Evolutionary conservation across 2,329 filamentous ascomycete species (phyloP).

Genomic region (Ophiocordyceps unilateralis): DNA sequence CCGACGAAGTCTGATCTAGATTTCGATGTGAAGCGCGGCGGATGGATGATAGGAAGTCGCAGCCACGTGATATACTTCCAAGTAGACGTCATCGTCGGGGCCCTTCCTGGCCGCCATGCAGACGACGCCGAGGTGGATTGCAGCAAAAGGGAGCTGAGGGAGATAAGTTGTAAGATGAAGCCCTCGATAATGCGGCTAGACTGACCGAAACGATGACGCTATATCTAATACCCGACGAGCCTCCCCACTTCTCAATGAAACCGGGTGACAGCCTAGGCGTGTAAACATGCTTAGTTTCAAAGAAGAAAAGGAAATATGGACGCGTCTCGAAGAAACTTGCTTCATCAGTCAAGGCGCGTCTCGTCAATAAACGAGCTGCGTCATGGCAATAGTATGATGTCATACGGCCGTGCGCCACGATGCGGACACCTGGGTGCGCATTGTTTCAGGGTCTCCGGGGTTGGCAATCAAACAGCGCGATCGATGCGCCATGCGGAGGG

Average conservation of each 20-base stretch:
- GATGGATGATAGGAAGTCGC: no score
- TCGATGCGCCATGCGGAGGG: neutral
- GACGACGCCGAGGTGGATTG: neutral
- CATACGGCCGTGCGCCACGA: neutral
- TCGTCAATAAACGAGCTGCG: no score
- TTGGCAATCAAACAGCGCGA: neutral
- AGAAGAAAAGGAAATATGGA: no score
- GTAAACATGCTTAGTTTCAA: no score
- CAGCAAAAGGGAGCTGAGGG: neutral
- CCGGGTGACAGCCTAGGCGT: no score
- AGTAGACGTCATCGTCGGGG: neutral
- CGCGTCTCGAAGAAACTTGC: no score
- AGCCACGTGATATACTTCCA: neutral
- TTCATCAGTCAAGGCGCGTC: no score
- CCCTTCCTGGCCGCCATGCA: neutral
- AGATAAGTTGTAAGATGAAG: neutral
- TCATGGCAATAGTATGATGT: neutral
- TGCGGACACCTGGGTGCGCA: neutral
- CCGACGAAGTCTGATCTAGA: no score
- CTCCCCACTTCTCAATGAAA: no score
- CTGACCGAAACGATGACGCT: neutral
- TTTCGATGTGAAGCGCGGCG: no score
- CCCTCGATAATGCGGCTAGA: no score
- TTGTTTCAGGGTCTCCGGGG: neutral
- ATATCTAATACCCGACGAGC: no score